phyloP scores from a whole-genome alignment of 805 yeast genomes.

The Metschnikowia proteae region DNA sequence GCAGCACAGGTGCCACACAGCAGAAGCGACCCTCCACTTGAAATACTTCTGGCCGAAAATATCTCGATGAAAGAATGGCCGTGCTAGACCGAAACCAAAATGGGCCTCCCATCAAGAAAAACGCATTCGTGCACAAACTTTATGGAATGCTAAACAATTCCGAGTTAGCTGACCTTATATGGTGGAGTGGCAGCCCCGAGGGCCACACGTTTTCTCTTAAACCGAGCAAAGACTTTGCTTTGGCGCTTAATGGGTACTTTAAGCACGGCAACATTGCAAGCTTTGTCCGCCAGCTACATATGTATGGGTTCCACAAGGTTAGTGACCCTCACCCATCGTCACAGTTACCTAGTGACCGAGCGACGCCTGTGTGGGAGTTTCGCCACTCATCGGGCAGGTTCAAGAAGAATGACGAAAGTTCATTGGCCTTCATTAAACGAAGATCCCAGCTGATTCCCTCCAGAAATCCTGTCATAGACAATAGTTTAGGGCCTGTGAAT shows the following conservation, averaged over 20 bases:
- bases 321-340: constrained; percentile 35
- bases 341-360: constrained; percentile 15
- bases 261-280: constrained; percentile 93
- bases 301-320: constrained; percentile 94
- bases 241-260: constrained; percentile 66
- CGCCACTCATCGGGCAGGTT: constrained; percentile 51
- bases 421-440: constrained; percentile 45
- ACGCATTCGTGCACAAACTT: constrained; percentile 55
- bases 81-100: constrained; percentile 14
- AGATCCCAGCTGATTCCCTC: constrained; percentile 38
- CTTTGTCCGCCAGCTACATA: constrained; percentile 89
- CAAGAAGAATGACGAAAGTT: constrained; percentile 43
- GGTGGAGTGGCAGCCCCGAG: constrained; percentile 43
- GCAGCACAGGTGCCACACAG: background rate
- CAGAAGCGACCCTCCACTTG: background rate
- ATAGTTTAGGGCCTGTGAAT: background rate
- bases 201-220: constrained; percentile 59
- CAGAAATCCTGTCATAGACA: constrained; percentile 2
- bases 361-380: constrained; percentile 51
- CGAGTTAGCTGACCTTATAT: constrained; percentile 32
- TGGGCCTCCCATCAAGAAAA: constrained; percentile 40
- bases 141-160: constrained; percentile 39
- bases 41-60: background rate
- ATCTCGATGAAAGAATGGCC: constrained; percentile 1
- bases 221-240: constrained; percentile 62